Base-by-base conservation (phyloP, 1,284 basidiomycete species). In the Cryptococcus floricola region DNA sequence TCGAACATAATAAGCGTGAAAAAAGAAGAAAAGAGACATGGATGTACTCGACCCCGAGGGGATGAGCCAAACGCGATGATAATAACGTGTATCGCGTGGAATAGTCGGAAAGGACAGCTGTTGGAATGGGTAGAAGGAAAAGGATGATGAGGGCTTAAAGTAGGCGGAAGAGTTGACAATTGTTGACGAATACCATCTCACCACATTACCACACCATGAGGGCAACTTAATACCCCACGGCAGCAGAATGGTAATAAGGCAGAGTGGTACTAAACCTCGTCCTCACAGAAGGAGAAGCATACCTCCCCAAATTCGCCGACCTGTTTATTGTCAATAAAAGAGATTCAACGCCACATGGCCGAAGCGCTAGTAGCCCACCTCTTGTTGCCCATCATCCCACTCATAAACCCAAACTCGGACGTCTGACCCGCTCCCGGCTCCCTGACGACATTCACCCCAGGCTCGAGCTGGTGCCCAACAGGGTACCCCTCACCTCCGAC, bases 371-470 rank as follows among this genome's bases (percentile, higher is more conserved):
- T 50, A 57, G 52, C 58, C 58, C 58, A 60, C 58, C 58, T 46
- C 46, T 60, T 60, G 27, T 50, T 48, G 14, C 48, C 39, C 23
- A 48, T 27, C 41, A 31, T 27, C 23, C 38, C 43, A 52, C 38
- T 38, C 48, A 50, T 50, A n/a, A 49, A 43, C 12, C 48, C 48
- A 43, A 53, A 45, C 37, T 45, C 47, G 44, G 48, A 49, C 18
- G 27, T 31, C 41, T n/a, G 8, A 4, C n/a, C n/a, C 12, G 41
- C 41, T 34, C 31, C 31, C 46, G 54, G 42, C 34, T 52, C 54
- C 44, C 48, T 45, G 39, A 62, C 52, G 41, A 60, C 39, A 10
- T 56, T 38, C 39, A 63, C 56, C n/a, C 64, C 61, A 27, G 64
- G 64, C 48, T 65, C 61, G 50, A 62, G 41, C 53, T 43, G 50